Evolutionary conservation across 352 stramenopile genomes (phyloP), one percentile per base, ranked within the genome.

Genomic region (Pythium coloratum): DNA sequence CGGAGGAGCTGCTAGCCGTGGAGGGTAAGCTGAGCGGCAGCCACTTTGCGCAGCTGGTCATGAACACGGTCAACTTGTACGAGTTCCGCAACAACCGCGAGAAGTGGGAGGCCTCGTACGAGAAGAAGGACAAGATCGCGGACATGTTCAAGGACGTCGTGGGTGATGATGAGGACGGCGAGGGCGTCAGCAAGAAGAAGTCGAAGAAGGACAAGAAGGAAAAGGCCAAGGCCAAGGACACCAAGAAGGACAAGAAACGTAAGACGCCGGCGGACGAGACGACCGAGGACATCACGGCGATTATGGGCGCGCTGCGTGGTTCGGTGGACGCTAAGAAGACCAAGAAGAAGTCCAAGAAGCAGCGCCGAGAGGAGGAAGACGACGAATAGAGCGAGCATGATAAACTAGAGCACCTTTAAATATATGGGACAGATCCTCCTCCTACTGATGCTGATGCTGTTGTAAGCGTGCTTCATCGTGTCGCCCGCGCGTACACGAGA

Each of bases 41-140:
- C 47, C 86, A 92, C 71, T 94, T 94, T 55, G 88, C 84, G 47
- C 82, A 92, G 69, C 76, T 93, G 46, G 86, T 92, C 53, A 83
- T 92, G 70, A 94, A 90, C 68, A 83, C 83, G 8, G 89, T 81
- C 62, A 78, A 92, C 63, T 63, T 92, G 36, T 88, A 89, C 49
- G 86, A 94, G 76, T 94, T 87, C 72, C 86, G 86, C 51, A 86
- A 81, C 62, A 92, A 86, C 70, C 78, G 73, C 46, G 83, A 92
- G 57, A 91, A 90, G 67, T 94, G 86, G 86, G 71, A 81, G 38
- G 77, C 84, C 30, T 72, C 85, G 20, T 89, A 92, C 61, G 80
- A 82, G 46, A 94, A 94, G 73, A 81, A 94, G 62, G 66, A 82
- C 71, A 94, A 94, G 73, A 90, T 94, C 30, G 76, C 75, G 13